Conservation (phyloP, 108 stramenopile species). For the Nannochloropsis gaditana region DNA sequence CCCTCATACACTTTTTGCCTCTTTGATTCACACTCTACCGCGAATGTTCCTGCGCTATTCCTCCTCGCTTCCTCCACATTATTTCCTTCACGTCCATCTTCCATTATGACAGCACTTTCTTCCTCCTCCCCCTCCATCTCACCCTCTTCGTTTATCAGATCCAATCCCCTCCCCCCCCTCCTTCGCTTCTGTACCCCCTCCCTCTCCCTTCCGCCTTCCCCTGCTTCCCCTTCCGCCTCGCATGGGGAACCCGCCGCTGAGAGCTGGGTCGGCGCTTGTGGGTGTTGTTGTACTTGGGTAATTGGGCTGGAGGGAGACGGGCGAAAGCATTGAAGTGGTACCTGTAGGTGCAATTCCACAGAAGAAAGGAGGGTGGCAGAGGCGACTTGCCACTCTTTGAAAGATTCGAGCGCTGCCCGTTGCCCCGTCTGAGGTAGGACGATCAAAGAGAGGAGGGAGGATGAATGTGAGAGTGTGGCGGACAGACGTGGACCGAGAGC, state of each 20-base stretch:
- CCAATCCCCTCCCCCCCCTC: background rate
- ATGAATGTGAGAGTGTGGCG: background rate
- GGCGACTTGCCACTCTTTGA: background rate
- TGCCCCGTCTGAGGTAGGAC: background rate
- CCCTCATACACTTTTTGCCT: no score
- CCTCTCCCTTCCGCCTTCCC: background rate
- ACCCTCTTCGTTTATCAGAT: background rate
- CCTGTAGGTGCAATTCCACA: background rate
- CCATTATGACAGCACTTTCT: background rate
- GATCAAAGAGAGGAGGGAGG: background rate
- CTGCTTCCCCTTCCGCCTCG: background rate
- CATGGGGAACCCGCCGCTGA: background rate
- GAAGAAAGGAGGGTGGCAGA: background rate
- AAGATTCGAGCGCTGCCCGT: background rate
- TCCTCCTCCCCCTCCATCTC: constrained; percentile 6
- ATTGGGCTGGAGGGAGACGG: background rate
- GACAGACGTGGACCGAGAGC: no score
- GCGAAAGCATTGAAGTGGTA: background rate
- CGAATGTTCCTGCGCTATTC: no score
- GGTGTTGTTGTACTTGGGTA: background rate
- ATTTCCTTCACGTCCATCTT: background rate
- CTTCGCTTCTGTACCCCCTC: background rate
- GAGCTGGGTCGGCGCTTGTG: background rate
- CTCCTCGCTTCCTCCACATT: background rate
- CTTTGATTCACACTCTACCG: no score